Evolutionary conservation across 176 grass and related monocot species (phyloP).

Genomic region (Carex pumila): DNA sequence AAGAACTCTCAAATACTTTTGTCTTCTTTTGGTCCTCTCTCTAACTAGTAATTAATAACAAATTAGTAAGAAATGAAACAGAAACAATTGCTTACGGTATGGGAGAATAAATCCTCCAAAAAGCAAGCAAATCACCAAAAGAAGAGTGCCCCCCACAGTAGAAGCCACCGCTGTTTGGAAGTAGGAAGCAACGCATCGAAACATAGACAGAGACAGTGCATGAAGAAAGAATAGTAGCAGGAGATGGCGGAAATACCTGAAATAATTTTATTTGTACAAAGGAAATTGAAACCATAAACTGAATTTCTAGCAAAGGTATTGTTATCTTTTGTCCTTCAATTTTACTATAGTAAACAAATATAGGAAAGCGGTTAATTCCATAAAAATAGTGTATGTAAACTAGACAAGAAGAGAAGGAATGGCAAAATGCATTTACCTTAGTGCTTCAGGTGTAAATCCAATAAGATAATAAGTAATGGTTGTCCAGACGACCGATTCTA

Average conservation of each 20-base stretch:
- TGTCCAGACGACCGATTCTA: slow-evolving; percentile 61
- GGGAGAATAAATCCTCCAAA: slow-evolving; percentile 79
- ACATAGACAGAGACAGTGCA: slow-evolving; percentile 43
- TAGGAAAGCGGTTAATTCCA: background rate
- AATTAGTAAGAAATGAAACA: slow-evolving; percentile 10
- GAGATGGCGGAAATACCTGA: slow-evolving; percentile 60
- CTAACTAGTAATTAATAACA: background rate
- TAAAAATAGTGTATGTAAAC: background rate
- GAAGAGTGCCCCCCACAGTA: slow-evolving; percentile 22
- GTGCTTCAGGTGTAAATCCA: slow-evolving; percentile 58
- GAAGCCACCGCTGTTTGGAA: slow-evolving; percentile 40
- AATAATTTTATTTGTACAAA: background rate
- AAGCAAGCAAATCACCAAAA: slow-evolving; percentile 28
- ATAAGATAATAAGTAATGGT: slow-evolving; percentile 79
- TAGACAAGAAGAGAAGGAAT: background rate
- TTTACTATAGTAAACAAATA: background rate
- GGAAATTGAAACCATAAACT: background rate
- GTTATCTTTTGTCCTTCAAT: background rate
- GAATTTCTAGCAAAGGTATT: background rate
- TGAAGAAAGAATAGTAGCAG: slow-evolving; percentile 52
- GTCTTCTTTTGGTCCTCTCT: background rate
- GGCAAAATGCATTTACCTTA: slow-evolving; percentile 39
- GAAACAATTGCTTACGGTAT: slow-evolving; percentile 29
- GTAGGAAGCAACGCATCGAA: slow-evolving; percentile 48
- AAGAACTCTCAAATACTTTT: background rate